A percentile compares a stretch with the other conserved stretches of the same genome.
phyloP scores from a whole-genome alignment of 176 grass and related monocot genomes.

The Bothriochloa decipiens region DNA sequence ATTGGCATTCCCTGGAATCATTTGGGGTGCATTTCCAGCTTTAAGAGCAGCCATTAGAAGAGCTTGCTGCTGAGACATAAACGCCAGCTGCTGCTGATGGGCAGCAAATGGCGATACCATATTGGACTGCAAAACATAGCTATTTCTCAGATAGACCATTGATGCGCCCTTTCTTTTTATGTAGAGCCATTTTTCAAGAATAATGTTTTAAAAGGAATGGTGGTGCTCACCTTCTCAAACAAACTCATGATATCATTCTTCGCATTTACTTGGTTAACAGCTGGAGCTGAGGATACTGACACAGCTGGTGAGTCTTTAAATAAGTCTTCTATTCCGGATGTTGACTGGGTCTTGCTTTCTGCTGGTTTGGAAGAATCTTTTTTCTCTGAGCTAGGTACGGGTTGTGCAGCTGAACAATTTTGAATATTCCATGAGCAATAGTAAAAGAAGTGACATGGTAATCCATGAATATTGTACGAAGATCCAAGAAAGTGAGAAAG shows the following conservation, averaged over 20 bases:
- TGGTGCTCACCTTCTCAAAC: slow-evolving; percentile 90
- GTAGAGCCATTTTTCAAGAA: slow-evolving; percentile 22
- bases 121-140: slow-evolving; percentile 72
- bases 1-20: slow-evolving; percentile 49
- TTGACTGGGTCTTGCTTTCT: slow-evolving; percentile 65
- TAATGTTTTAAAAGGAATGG: background rate
- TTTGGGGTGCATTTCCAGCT: slow-evolving; percentile 62
- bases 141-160: slow-evolving; percentile 37
- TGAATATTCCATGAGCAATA: slow-evolving; percentile 31
- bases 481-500: slow-evolving; percentile 5
- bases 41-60: slow-evolving; percentile 83
- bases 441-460: slow-evolving; percentile 26
- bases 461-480: slow-evolving; percentile 17
- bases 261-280: slow-evolving; percentile 46
- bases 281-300: slow-evolving; percentile 61
- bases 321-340: slow-evolving; percentile 77
- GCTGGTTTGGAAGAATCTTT: slow-evolving; percentile 62
- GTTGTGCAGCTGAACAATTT: slow-evolving; percentile 73
- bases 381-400: slow-evolving; percentile 59
- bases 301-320: slow-evolving; percentile 84
- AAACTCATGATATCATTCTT: slow-evolving; percentile 98
- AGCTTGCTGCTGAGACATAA: slow-evolving; percentile 94
- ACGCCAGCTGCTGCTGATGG: slow-evolving; percentile 93
- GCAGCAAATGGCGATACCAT: slow-evolving; percentile 81
- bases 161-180: background rate